These are phyloP conservation scores for Salvia hispanica DNA, from an alignment of 257 asterid genomes.

Conservation along the genomic window DNA sequence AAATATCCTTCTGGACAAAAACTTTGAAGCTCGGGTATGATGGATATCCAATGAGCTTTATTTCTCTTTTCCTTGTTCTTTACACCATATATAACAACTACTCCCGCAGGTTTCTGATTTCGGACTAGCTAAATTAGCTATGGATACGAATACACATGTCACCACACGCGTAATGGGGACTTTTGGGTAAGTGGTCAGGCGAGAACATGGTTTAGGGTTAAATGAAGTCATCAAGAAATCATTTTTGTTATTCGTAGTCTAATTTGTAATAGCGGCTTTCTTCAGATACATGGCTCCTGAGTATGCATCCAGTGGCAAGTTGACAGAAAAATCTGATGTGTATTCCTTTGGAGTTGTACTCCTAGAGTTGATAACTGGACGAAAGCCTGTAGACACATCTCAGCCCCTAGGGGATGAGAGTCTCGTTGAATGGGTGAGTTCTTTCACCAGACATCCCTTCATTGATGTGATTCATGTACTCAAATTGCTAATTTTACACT, in stretches of 20 bases:
- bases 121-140: constrained; percentile 89
- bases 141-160: constrained; percentile 76
- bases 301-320: constrained; percentile 90
- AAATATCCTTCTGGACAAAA: constrained; percentile 76
- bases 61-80: neutral
- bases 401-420: constrained; percentile 93
- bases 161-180: constrained; percentile 95
- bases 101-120: constrained; percentile 83
- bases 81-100: constrained; percentile 18
- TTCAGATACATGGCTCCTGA: constrained; percentile 98
- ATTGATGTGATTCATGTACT: neutral
- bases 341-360: constrained; percentile 93
- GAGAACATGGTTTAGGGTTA: constrained; percentile 6
- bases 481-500: neutral
- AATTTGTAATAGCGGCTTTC: neutral
- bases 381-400: constrained; percentile 91
- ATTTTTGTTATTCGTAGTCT: neutral
- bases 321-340: constrained; percentile 87
- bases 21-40: constrained; percentile 90
- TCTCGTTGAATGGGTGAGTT: constrained; percentile 92
- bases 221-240: too few relatives aligned
- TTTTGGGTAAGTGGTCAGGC: constrained; percentile 68
- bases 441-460: constrained; percentile 5
- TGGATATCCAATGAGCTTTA: neutral
- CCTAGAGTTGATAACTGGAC: constrained; percentile 82